Evolutionary conservation across 192 early-diverging fungal species (phyloP), one percentile per base, ranked within the genome.

Genomic region (Backusella mclennaniae): DNA sequence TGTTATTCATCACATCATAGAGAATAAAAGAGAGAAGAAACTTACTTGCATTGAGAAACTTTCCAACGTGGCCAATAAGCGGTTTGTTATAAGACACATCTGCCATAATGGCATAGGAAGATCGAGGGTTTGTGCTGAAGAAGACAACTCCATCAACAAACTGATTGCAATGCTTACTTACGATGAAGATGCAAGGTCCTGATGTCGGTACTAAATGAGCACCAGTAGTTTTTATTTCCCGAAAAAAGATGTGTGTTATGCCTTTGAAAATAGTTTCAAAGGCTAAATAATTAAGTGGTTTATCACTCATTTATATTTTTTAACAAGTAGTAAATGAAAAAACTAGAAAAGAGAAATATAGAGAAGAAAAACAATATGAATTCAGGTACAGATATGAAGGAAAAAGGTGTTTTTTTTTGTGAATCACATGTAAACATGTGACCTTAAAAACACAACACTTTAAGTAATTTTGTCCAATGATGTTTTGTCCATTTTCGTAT

Each of bases 111-210:
- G 76, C 46, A 44, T 75, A 78, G 14, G 76, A 72, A 3, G 41
- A 68, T 7, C 80, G 70, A 11, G 76, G 69, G n/a, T 77, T 82
- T 31, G 35, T 71, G 26, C 73, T 71, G 67, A 39, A 73, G 8
- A 77, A 74, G 26, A 82, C 69, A n/a, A 78, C 56, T 17, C 76
- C 76, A 39, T 82, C 80, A 23, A 82, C 76, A 73, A 74, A 78
- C 71, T 95, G 91, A 86, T 92, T 93, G 59, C 89, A 87, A 82
- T 94, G 93, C 21, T 92, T 92, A 1, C 89, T 94, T 3, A 89
- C 94, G 41, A 97, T 93, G 85, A 99, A 98, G 71, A 99, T 94
- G 42, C 97, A 91, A 9, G 98, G 98, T 0, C 96, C 98, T 12
- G 89, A 85, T 36, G 76, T 76, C 2, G 98, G 97, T 70, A 98